A percentile compares a stretch with the other conserved stretches of the same genome.
Evolutionary conservation across 176 grass and related monocot species (phyloP).

Genomic region (Eragrostis curvula): DNA sequence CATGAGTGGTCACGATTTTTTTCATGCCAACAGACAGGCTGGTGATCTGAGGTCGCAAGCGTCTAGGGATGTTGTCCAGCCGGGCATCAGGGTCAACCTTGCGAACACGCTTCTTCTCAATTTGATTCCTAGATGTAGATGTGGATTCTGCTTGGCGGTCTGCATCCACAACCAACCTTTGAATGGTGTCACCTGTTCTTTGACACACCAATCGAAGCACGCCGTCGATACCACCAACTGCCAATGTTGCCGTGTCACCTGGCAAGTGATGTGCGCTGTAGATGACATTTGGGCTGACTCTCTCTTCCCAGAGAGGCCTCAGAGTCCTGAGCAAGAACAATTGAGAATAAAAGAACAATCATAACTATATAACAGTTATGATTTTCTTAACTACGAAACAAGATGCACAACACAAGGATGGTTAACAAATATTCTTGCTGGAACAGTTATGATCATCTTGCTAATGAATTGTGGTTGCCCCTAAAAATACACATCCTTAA

Average conservation of each 20-base stretch:
- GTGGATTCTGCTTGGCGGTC: conserved; percentile 18
- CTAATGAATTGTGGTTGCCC: not conserved
- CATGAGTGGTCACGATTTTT: conserved; percentile 88
- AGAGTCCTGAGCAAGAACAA: conserved; percentile 61
- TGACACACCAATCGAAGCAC: conserved; percentile 81
- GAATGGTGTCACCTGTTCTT: conserved; percentile 62
- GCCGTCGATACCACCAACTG: conserved; percentile 75
- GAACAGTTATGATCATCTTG: not conserved
- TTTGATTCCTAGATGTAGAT: conserved; percentile 21
- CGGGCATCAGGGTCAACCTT: conserved; percentile 43
- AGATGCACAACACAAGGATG: not conserved
- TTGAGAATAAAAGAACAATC: not conserved
- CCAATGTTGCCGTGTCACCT: conserved; percentile 59
- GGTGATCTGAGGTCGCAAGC: conserved; percentile 65
- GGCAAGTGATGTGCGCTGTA: conserved; percentile 70
- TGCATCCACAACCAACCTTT: conserved; percentile 48
- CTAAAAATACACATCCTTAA: not conserved
- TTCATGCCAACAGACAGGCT: conserved; percentile 78
- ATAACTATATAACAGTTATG: not conserved
- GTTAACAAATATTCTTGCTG: not conserved
- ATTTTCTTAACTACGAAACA: conserved; percentile 5
- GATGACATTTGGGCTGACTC: conserved; percentile 92
- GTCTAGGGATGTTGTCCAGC: conserved; percentile 59
- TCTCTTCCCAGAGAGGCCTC: conserved; percentile 81
- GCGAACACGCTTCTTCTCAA: conserved; percentile 62